phyloP scores from a whole-genome alignment of 345 rosid genomes.

The Isatis tinctoria region DNA sequence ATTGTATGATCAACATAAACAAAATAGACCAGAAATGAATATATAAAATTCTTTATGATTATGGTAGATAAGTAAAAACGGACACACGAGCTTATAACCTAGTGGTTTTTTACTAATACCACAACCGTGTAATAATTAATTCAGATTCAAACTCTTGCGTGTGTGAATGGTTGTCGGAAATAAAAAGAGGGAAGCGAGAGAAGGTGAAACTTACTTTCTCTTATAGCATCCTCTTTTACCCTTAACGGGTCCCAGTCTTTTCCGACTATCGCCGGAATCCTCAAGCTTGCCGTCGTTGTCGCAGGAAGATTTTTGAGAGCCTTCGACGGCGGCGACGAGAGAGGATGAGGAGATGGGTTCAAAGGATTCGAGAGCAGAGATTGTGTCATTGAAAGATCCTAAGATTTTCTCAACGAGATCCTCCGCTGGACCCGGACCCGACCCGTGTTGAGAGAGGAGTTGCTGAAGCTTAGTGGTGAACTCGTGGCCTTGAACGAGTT shows the following conservation, averaged over 20 bases:
- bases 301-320: conserved; percentile 33
- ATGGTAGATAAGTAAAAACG: not conserved
- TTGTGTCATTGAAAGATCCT: conserved; percentile 37
- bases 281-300: conserved; percentile 40
- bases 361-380: conserved; percentile 33
- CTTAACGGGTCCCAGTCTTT: conserved; percentile 34
- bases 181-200: not conserved
- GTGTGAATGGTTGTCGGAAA: not conserved
- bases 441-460: conserved; percentile 29
- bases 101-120: not conserved
- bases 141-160: not conserved
- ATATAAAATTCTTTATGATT: not conserved
- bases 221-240: conserved; percentile 73
- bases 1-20: not conserved
- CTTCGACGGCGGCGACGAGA: conserved; percentile 11
- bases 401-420: conserved; percentile 49
- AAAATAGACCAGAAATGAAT: not conserved
- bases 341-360: conserved; percentile 21
- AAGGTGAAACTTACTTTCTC: conserved; percentile 53
- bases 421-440: not conserved
- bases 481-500: conserved; percentile 47
- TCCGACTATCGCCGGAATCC: conserved; percentile 57
- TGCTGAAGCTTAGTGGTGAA: conserved; percentile 43
- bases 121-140: not conserved
- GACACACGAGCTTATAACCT: not conserved